These are phyloP conservation scores for Sporobolomyces roseus DNA, from an alignment of 768 basidiomycete genomes.

Conservation along the genomic window DNA sequence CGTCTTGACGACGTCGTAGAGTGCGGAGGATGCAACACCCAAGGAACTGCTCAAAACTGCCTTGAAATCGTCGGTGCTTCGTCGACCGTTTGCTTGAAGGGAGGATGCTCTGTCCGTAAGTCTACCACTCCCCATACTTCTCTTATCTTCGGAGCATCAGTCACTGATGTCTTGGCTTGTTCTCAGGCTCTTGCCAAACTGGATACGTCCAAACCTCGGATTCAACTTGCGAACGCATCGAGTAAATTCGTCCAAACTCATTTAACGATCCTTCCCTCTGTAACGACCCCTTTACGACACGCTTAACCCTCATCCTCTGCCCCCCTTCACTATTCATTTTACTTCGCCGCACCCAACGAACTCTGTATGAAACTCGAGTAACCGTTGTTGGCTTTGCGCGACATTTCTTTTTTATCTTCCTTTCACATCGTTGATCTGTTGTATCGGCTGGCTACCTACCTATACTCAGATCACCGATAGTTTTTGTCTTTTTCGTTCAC, in stretches of 20 bases:
- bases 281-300: no score
- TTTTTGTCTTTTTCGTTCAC: background rate
- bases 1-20: conserved; percentile 39
- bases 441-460: no score
- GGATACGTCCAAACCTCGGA: conserved; percentile 39
- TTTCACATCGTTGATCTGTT: background rate
- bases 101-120: conserved; percentile 41
- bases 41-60: conserved; percentile 33
- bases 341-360: background rate
- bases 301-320: no score
- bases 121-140: no score
- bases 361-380: background rate
- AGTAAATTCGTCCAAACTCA: background rate
- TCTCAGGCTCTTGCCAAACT: conserved; percentile 38
- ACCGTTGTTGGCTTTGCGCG: conserved; percentile 9
- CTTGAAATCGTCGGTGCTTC: conserved; percentile 35
- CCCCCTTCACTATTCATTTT: no score
- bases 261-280: no score
- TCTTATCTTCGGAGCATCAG: no score
- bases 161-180: no score
- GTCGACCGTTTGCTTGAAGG: conserved; percentile 31
- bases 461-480: background rate
- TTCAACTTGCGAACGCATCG: conserved; percentile 32
- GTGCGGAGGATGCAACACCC: conserved; percentile 39
- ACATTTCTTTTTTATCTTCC: background rate